Percentiles rank a stretch among this genome's conserved stretches.
phyloP scores from a whole-genome alignment of 345 rosid genomes.

The Diplotaxis tenuifolia region DNA sequence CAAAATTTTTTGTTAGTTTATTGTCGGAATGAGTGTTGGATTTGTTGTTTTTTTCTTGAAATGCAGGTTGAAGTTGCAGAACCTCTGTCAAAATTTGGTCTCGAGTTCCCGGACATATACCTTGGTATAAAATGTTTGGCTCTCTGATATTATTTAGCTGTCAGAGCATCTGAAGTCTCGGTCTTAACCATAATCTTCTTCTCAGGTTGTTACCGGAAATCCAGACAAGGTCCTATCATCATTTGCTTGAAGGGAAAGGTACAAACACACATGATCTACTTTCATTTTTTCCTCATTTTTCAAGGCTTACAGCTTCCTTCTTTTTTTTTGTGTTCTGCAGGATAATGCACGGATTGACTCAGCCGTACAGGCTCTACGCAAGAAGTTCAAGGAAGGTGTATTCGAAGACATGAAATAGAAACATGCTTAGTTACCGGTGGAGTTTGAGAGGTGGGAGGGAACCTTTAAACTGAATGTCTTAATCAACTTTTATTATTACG shows the following conservation, averaged over 20 bases:
- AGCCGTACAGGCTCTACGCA: slow-evolving; percentile 54
- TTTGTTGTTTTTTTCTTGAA: background rate
- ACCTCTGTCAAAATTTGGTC: slow-evolving; percentile 78
- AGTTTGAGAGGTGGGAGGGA: slow-evolving; percentile 10
- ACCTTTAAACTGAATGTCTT: background rate
- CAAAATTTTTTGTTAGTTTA: background rate
- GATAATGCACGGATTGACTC: slow-evolving; percentile 49
- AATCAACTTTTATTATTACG: background rate
- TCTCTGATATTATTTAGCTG: background rate
- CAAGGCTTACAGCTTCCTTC: background rate
- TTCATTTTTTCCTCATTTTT: background rate
- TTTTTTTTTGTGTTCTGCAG: slow-evolving; percentile 40
- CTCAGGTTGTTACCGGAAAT: slow-evolving; percentile 73
- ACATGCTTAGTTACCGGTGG: background rate
- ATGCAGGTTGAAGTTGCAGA: slow-evolving; percentile 83
- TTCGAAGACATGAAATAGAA: slow-evolving; percentile 44
- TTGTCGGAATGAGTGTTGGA: background rate
- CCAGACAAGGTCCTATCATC: slow-evolving; percentile 64
- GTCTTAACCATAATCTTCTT: slow-evolving; percentile 27
- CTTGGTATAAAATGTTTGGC: slow-evolving; percentile 74
- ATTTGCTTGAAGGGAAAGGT: slow-evolving; percentile 81
- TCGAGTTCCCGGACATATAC: slow-evolving; percentile 81
- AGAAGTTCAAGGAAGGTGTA: slow-evolving; percentile 51
- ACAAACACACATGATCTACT: slow-evolving; percentile 32
- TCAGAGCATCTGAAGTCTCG: slow-evolving; percentile 19